phyloP scores from a whole-genome alignment of 164 flowering plant species.

The Stephania japonica region DNA sequence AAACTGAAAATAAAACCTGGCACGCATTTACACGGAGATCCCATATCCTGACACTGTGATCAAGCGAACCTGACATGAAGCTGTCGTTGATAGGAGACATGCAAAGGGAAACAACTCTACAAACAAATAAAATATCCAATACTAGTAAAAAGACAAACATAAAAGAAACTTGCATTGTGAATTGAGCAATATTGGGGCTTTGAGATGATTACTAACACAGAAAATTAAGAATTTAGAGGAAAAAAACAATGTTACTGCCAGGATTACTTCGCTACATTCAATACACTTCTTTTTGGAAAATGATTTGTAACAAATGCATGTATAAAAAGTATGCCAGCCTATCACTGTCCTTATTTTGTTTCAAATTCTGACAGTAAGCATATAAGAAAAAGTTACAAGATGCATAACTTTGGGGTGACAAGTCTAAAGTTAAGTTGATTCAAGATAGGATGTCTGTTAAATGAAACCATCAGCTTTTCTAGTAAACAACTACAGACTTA shows the following conservation, averaged over 20 bases:
- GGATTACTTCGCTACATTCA: neutral
- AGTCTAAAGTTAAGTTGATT: neutral
- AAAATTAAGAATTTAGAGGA: neutral
- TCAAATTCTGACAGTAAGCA: neutral
- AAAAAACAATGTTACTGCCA: neutral
- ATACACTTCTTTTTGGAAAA: neutral
- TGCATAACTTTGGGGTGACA: neutral
- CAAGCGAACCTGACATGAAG: constrained; percentile 99
- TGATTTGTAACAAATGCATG: too few relatives aligned
- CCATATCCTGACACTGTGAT: constrained; percentile 92
- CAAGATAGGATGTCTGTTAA: neutral
- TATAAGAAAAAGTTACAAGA: neutral
- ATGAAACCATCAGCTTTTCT: neutral
- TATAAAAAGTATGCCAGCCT: too few relatives aligned
- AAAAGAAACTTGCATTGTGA: neutral
- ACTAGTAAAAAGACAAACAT: neutral
- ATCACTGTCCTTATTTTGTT: too few relatives aligned
- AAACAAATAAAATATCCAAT: constrained; percentile 12
- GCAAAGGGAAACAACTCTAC: constrained; percentile 88
- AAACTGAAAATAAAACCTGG: constrained; percentile 57
- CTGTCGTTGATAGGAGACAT: constrained; percentile 98
- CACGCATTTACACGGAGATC: constrained; percentile 98
- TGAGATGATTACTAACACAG: neutral
- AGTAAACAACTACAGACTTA: neutral
- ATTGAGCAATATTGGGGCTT: neutral